A percentile compares a stretch with the other conserved stretches of the same genome.
phyloP scores from a whole-genome alignment of 2,329 filamentous ascomycete genomes.

The Colletotrichum caudatum region DNA sequence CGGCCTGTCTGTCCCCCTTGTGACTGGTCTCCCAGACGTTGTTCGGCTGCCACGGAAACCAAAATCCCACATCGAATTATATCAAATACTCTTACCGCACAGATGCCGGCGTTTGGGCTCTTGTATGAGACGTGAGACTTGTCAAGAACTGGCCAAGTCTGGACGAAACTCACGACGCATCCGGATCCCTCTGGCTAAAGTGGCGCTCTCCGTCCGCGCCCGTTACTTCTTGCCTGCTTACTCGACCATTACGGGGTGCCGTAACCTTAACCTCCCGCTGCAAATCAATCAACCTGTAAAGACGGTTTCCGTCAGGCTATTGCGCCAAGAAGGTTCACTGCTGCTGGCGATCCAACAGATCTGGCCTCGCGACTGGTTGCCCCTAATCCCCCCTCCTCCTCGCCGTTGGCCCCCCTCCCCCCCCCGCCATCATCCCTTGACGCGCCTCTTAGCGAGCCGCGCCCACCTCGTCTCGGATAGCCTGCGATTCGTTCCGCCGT shows the following conservation, averaged over 20 bases:
- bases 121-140: conserved; percentile 40
- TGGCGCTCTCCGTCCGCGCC: conserved; percentile 6
- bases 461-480: conserved; percentile 29
- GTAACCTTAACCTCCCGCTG: conserved; percentile 20
- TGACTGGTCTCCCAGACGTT: conserved; percentile 16
- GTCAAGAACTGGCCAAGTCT: conserved; percentile 28
- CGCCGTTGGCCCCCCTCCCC: conserved; percentile 17
- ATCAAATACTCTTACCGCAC: conserved; percentile 38
- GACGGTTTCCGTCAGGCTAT: conserved; percentile 16
- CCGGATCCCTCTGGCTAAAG: conserved; percentile 20
- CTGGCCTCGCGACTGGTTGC: conserved; percentile 29
- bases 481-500: conserved; percentile 22
- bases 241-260: conserved; percentile 1
- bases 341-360: conserved; percentile 26
- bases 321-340: conserved; percentile 30
- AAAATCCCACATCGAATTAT: conserved; percentile 10
- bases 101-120: conserved; percentile 33
- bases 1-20: conserved; percentile 1
- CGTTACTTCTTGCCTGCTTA: conserved; percentile 9
- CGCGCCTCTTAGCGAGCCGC: conserved; percentile 35
- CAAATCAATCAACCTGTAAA: background rate
- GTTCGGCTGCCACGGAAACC: conserved; percentile 13
- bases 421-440: conserved; percentile 20
- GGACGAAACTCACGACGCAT: conserved; percentile 24
- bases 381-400: conserved; percentile 11